Base-by-base conservation (phyloP, 23 red algal genomes). In the Gracilaria caudata region DNA sequence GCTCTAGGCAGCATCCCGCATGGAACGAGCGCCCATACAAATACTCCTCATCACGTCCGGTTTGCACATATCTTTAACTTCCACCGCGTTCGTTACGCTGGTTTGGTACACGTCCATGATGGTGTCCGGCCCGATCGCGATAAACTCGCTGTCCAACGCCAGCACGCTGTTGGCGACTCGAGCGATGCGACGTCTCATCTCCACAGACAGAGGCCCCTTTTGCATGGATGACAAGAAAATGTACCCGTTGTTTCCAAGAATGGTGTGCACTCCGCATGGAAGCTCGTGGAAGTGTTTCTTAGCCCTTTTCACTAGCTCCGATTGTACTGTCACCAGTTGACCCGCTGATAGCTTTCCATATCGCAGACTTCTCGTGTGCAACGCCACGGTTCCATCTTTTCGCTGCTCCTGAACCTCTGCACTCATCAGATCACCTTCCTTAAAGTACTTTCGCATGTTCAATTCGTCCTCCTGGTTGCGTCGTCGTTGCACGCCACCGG, bases 201-300 rank as follows among this genome's bases (percentile, higher is more conserved):
- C 82, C 44, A 72, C 34, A 16, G 39, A 51, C 46, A 41, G 38
- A 11, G 43, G 19, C 4, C 51, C 90, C 33, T 76, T 77, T 1
- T 39, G 59, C 24, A 83, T 54, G 0, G 88, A 72, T 0, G 80
- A 75, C 30, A 98, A 71, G 89, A 94, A 99, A 71, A 99, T 86
- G 81, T 94, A 99, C 16, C 97, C 97, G 45, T 99, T 99, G 61
- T 92, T 92, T 0, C 97, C 97, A 0, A 99, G 87, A 39, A 99
- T 94, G 4, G 82, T 87, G 32, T 83, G 75, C 16, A 99, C 81
- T 16, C 91, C 92, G 40, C 66, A 91, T 8, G 66, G 54, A 0
- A 99, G 92, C 17, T 37, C 45, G 34, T 90, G 87, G 58, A 95
- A 95, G 49, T 94, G 92, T 58, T 94, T 94, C 51, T 93, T 95